Evolutionary conservation across 73 alveolate genomes (phyloP).

Genomic region (Paramecium pentaurelia): DNA sequence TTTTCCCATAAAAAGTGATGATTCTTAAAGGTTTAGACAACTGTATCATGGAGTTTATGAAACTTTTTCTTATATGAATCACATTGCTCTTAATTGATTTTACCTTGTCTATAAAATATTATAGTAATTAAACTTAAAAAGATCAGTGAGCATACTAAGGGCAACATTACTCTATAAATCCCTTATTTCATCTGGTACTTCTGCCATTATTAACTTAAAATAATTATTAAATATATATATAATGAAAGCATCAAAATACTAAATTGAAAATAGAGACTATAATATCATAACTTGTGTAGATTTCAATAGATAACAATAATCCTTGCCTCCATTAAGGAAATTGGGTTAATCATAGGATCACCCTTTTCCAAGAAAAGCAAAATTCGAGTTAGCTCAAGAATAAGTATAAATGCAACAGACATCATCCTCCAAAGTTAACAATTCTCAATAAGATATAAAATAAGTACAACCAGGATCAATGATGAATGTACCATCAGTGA

Average conservation of each 20-base stretch:
- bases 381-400: neutral
- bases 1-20: slow-evolving; percentile 60
- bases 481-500: slow-evolving; percentile 41
- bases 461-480: neutral
- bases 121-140: neutral
- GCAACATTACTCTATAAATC: slow-evolving; percentile 61
- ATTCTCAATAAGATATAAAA: neutral
- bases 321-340: slow-evolving; percentile 37
- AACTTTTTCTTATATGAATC: slow-evolving; percentile 65
- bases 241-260: slow-evolving; percentile 43
- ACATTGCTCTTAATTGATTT: slow-evolving; percentile 50
- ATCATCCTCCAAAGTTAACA: neutral
- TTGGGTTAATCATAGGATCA: slow-evolving; percentile 29
- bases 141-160: slow-evolving; percentile 57
- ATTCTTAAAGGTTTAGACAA: slow-evolving; percentile 65
- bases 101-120: slow-evolving; percentile 40
- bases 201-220: neutral
- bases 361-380: slow-evolving; percentile 31
- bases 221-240: neutral
- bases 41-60: slow-evolving; percentile 63
- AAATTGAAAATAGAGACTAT: slow-evolving; percentile 36
- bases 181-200: slow-evolving; percentile 50
- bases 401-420: slow-evolving; percentile 21
- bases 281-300: slow-evolving; percentile 27
- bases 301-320: neutral